A percentile compares a stretch with the other conserved stretches of the same genome.
These are phyloP conservation scores for Ogataea trehaloabstinens DNA, from an alignment of 805 yeast species.

Conservation along the genomic window DNA sequence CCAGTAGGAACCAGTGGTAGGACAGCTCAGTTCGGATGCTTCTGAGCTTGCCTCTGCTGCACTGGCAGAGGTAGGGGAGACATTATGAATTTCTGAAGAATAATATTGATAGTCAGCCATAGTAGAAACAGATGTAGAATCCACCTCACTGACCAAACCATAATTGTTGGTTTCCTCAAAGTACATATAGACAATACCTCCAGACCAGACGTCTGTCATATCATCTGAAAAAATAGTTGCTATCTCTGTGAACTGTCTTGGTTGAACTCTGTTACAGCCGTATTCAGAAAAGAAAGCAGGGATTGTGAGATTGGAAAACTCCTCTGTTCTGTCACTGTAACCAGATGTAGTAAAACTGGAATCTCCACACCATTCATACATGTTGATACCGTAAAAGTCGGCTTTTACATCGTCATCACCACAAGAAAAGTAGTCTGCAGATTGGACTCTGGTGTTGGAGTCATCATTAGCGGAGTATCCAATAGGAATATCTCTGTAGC, in stretches of 20 bases:
- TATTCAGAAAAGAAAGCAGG: slow-evolving; percentile 82
- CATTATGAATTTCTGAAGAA: slow-evolving; percentile 52
- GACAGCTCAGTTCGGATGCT: slow-evolving; percentile 55
- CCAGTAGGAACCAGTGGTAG: slow-evolving; percentile 58
- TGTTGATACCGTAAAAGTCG: slow-evolving; percentile 84
- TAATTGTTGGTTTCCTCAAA: slow-evolving; percentile 73
- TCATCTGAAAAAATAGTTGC: slow-evolving; percentile 57
- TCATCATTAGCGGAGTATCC: slow-evolving; percentile 86
- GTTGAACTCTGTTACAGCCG: slow-evolving; percentile 69
- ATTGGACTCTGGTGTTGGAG: slow-evolving; percentile 55
- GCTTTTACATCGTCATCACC: slow-evolving; percentile 64
- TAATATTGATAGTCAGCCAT: slow-evolving; percentile 63
- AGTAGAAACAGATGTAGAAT: slow-evolving; percentile 50
- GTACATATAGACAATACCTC: slow-evolving; percentile 88
- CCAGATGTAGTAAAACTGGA: slow-evolving; percentile 62
- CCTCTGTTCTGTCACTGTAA: slow-evolving; percentile 60
- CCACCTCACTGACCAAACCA: slow-evolving; percentile 62
- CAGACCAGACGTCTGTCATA: slow-evolving; percentile 86
- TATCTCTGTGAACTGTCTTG: slow-evolving; percentile 75
- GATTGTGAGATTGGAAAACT: slow-evolving; percentile 61
- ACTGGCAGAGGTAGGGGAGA: slow-evolving; percentile 52
- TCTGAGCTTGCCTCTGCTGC: slow-evolving; percentile 39
- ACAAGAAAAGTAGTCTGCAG: slow-evolving; percentile 77
- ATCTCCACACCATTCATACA: slow-evolving; percentile 86
- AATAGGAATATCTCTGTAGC: slow-evolving; percentile 70